Evolutionary conservation across 495 filamentous ascomycete genomes (phyloP), one percentile per base, ranked within the genome.

Genomic region (Echria macrotheca): DNA sequence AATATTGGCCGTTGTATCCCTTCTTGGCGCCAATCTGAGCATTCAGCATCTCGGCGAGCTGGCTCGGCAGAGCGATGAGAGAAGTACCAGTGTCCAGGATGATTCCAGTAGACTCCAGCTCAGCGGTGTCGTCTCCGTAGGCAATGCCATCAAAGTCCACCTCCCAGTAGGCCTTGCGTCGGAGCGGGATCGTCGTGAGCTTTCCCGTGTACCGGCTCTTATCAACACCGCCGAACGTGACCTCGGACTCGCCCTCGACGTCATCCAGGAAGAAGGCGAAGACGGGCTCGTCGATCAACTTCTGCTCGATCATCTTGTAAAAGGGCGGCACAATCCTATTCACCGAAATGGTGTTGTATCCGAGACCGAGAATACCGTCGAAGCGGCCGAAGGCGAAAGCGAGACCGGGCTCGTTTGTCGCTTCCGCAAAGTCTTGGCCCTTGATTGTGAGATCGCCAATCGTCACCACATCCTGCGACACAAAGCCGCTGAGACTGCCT

Each of bases 141-240:
- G 82, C 80, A 71, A 99, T 91, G 37, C 87, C 75, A 60, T 97
- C 86, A 53, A 97, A 82, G 56, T 97, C 90, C 21, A 97, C 91
- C 77, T 99, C 94, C 94, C 94, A 99, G 79, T 99, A 99, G 31
- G 94, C 94, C 84, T 96, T 96, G 62, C 94, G 87, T 65, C 93
- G 83, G 54, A 99, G 81, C 40, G 91, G 91, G 54, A 99, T 89
- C 63, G 86, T 91, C 52, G 82, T 88, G 60, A 99, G 76, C 69
- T 96, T 84, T 57, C 94, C 94, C 24, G 77, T 83, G 77, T 89
- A 97, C 75, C 88, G 87, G 60, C 73, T 71, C 68, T 89, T 73
- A 69, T 97, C 83, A 48, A 96, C 75, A 61, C 94, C 94, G 69
- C 94, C 94, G 53, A 99, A 97, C 44, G 83, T 83, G 29, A 84